Evolutionary conservation across 2,329 filamentous ascomycete species (phyloP).

Genomic region (Monascus ruber): DNA sequence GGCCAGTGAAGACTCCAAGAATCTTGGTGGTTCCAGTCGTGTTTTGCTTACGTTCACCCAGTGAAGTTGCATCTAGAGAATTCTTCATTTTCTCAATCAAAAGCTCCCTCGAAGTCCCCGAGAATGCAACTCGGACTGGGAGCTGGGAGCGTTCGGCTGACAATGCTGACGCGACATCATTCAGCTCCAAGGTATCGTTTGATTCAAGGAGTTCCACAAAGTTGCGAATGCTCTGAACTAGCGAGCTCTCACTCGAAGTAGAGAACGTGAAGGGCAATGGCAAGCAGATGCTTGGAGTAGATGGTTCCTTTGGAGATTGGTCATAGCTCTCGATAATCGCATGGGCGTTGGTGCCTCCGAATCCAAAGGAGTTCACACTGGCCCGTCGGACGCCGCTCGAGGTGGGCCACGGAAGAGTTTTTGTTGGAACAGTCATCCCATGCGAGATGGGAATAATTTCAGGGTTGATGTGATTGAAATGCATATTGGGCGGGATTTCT

Average conservation of each 20-base stretch:
- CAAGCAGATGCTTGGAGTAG: no score
- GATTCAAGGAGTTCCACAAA: background rate
- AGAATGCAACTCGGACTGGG: background rate
- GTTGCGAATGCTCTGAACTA: no score
- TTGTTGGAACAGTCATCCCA: slow-evolving; percentile 4
- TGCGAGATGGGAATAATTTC: slow-evolving; percentile 8
- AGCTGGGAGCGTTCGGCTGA: background rate
- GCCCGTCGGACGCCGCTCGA: slow-evolving; percentile 19
- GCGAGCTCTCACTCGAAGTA: background rate
- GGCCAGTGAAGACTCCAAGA: slow-evolving; percentile 18
- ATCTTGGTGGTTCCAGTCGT: slow-evolving; percentile 2
- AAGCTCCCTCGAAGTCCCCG: background rate
- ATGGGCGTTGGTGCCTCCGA: slow-evolving; percentile 28
- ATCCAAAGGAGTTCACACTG: slow-evolving; percentile 38
- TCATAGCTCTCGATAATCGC: slow-evolving; percentile 26
- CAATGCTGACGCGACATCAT: slow-evolving; percentile 1
- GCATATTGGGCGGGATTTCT: slow-evolving; percentile 18
- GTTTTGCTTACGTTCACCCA: background rate
- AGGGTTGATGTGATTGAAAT: slow-evolving; percentile 17
- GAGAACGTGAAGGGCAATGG: background rate
- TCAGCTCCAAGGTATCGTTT: slow-evolving; percentile 3
- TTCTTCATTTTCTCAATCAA: slow-evolving; percentile 1
- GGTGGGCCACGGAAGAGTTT: slow-evolving; percentile 12
- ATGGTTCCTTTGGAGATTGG: no score
- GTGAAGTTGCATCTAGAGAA: background rate